Evolutionary conservation across 139 green algal species (phyloP).

Genomic region (Picochlorum sp.): DNA sequence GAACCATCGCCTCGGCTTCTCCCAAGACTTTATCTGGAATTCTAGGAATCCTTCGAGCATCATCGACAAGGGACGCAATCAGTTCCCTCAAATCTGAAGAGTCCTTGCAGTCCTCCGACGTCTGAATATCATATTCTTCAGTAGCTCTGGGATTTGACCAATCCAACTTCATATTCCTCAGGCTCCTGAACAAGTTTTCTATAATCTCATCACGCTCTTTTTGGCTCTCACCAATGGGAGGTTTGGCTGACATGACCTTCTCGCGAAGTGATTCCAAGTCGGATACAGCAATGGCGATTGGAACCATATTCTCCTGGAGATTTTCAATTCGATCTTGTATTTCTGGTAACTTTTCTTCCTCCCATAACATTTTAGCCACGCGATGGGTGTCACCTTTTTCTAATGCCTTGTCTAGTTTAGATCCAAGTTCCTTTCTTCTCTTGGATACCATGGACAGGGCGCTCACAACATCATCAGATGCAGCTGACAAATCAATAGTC

Average conservation of each 20-base stretch:
- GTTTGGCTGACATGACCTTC: constrained; percentile 1
- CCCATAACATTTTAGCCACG: constrained; percentile 6
- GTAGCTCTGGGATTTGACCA: neutral
- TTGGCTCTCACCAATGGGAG: constrained; percentile 12
- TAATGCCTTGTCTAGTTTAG: neutral
- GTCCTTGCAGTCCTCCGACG: neutral
- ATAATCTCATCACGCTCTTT: constrained; percentile 6
- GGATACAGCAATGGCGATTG: constrained; percentile 1
- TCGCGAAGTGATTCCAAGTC: constrained; percentile 4
- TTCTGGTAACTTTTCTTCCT: constrained; percentile 10
- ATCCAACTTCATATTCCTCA: constrained; percentile 9
- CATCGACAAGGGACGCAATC: constrained; percentile 1
- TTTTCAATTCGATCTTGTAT: constrained; percentile 8
- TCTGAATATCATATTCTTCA: neutral
- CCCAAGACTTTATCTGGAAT: neutral
- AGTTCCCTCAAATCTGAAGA: constrained; percentile 11
- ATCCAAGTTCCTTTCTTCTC: neutral
- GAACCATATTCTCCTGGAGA: constrained; percentile 7
- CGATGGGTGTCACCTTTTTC: neutral
- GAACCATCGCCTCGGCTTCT: neutral
- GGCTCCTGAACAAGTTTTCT: constrained; percentile 12
- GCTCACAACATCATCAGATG: constrained; percentile 10
- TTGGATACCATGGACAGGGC: constrained; percentile 2
- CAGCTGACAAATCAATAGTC: constrained; percentile 18
- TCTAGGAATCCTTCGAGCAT: constrained; percentile 10